Evolutionary conservation across 2,329 filamentous ascomycete genomes (phyloP).

Genomic region (Metarhizium sp.): DNA sequence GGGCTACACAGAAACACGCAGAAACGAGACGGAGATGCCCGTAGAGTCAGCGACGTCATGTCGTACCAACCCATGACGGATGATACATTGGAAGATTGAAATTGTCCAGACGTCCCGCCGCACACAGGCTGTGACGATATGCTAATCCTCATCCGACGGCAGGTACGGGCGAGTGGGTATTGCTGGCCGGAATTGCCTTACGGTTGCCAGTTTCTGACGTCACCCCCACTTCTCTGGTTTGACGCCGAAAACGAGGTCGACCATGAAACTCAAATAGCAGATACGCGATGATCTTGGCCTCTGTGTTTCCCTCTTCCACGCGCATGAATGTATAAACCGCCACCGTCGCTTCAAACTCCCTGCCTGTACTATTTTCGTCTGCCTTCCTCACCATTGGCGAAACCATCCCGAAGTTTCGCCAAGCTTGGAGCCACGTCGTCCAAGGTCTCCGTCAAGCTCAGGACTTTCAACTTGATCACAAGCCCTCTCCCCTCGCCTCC

Average conservation of each 20-base stretch:
- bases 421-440: not conserved
- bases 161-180: not conserved
- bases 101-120: too few relatives aligned
- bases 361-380: not conserved
- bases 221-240: slow-evolving; percentile 17
- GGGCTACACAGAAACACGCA: too few relatives aligned
- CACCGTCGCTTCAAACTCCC: not conserved
- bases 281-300: not conserved
- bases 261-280: not conserved
- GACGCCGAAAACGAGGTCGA: slow-evolving; percentile 2
- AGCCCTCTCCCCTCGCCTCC: not conserved
- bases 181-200: not conserved
- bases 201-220: slow-evolving; percentile 16
- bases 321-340: not conserved
- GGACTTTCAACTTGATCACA: not conserved
- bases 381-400: not conserved
- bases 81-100: too few relatives aligned
- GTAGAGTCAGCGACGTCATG: too few relatives aligned
- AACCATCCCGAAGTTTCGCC: not conserved
- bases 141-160: not conserved
- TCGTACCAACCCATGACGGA: too few relatives aligned
- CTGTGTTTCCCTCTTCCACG: not conserved
- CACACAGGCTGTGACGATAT: too few relatives aligned
- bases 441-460: not conserved
- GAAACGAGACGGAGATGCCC: too few relatives aligned